phyloP scores from a whole-genome alignment of 2,329 filamentous ascomycete genomes.

The Ceratocystis eucalypticola region DNA sequence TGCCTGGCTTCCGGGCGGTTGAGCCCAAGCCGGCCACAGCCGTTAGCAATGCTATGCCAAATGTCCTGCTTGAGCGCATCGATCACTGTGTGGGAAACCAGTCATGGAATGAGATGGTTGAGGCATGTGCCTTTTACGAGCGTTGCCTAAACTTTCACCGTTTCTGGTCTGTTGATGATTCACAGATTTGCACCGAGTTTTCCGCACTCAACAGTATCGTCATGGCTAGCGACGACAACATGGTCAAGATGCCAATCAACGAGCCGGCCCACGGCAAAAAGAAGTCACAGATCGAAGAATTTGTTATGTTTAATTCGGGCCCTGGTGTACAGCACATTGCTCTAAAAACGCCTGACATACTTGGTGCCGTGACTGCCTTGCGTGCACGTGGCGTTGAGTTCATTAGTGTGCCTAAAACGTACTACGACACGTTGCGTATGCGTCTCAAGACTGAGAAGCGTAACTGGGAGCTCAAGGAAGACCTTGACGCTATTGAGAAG shows the following conservation, averaged over 20 bases:
- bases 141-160: conserved; percentile 82
- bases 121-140: conserved; percentile 63
- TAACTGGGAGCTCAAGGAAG: conserved; percentile 56
- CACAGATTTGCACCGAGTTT: conserved; percentile 84
- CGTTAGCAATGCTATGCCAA: conserved; percentile 28
- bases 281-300: conserved; percentile 89
- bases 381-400: conserved; percentile 84
- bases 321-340: conserved; percentile 90
- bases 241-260: conserved; percentile 98
- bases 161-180: conserved; percentile 95
- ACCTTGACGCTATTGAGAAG: conserved; percentile 60
- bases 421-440: conserved; percentile 65
- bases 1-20: conserved; percentile 63
- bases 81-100: conserved; percentile 98
- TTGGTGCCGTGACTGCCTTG: conserved; percentile 61
- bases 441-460: conserved; percentile 53
- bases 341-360: conserved; percentile 67
- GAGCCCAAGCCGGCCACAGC: conserved; percentile 27
- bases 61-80: conserved; percentile 57
- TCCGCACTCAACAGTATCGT: conserved; percentile 78
- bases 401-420: conserved; percentile 75
- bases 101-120: conserved; percentile 77
- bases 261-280: conserved; percentile 84
- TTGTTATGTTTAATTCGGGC: conserved; percentile 78
- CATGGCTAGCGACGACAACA: conserved; percentile 72